Evolutionary conservation across 164 flowering plant genomes (phyloP), one percentile per base, ranked within the genome.

Genomic region (Dillenia turbinata): DNA sequence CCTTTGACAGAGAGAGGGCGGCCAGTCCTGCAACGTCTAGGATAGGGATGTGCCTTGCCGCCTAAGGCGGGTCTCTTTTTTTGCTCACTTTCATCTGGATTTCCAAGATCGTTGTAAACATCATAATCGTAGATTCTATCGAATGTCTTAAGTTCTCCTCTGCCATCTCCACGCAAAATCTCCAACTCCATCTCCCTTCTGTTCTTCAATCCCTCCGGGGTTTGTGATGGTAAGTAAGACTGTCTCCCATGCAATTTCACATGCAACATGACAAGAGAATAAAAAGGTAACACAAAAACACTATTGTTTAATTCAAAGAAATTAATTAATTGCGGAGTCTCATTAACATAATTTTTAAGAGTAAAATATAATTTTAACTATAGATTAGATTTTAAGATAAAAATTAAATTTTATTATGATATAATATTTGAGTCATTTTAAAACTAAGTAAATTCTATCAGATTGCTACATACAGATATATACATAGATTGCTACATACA

Each of bases 11-110:
- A 8, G 5, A 13, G 69, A 9, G 50, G 46, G 2, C 90, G 87
- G 0, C 94, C 90, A 0, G 94, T 85, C 44, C 89, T 59, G 67
- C 94, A 79, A 12, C 94, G 88, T 44, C 94, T 69, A 0, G 90
- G 90, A 52, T 85, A 85, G 1, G 94, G 89, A 15, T 55, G 63
- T 1, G 77, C 46, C 12, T 72, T 63, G 53, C 87, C 83, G 11
- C 94, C 94, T 0, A 88, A 71, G 1, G 79, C 82, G 0, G 90
- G 90, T 44, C 94, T 59, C 8, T n/a, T 22, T 2, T 62, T 17
- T 1, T 76, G 72, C 0, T 13, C 47, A 3, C 66, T 54, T 1
- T 4, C 48, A 40, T 83, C 87, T 0, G 94, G 90, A 33, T 85
- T 60, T 0, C 93, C 93, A 8, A 85, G 52, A 43, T 87, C 93